These are phyloP conservation scores for Phytophthora sp. DNA, from an alignment of 352 stramenopile genomes.

Conservation along the genomic window DNA sequence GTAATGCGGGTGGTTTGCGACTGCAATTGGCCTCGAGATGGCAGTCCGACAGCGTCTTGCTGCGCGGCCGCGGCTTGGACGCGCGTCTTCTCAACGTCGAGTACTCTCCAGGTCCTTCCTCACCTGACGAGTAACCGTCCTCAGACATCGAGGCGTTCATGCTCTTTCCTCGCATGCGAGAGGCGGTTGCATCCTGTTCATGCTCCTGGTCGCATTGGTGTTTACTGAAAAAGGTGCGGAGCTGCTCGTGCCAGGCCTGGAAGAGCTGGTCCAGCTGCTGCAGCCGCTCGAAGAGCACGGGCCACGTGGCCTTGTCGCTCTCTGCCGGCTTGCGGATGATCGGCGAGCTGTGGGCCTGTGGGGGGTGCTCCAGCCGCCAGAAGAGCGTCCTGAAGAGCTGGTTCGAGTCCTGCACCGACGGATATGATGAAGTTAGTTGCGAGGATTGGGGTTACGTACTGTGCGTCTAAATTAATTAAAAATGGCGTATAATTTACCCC, in stretches of 20 bases:
- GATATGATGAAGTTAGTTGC: neutral
- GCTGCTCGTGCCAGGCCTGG: slow-evolving; percentile 36
- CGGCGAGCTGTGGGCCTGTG: slow-evolving; percentile 21
- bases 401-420: slow-evolving; percentile 24
- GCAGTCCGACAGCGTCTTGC: slow-evolving; percentile 31
- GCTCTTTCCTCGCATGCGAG: slow-evolving; percentile 13
- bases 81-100: slow-evolving; percentile 22
- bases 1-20: slow-evolving; percentile 15
- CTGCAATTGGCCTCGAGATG: slow-evolving; percentile 23
- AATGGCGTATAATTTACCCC: neutral
- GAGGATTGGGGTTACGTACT: neutral
- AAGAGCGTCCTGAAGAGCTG: slow-evolving; percentile 32
- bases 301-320: slow-evolving; percentile 6
- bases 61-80: slow-evolving; percentile 16
- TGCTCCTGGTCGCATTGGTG: neutral
- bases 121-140: slow-evolving; percentile 28
- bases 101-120: slow-evolving; percentile 23
- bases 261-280: slow-evolving; percentile 38
- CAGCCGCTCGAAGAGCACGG: slow-evolving; percentile 30
- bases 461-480: neutral
- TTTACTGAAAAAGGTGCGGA: slow-evolving; percentile 21
- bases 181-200: slow-evolving; percentile 17
- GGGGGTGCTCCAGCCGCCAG: slow-evolving; percentile 22
- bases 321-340: slow-evolving; percentile 20
- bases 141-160: slow-evolving; percentile 8